These are phyloP conservation scores for Gilbertella persicaria DNA, from an alignment of 371 early-diverging fungal species.

Conservation along the genomic window DNA sequence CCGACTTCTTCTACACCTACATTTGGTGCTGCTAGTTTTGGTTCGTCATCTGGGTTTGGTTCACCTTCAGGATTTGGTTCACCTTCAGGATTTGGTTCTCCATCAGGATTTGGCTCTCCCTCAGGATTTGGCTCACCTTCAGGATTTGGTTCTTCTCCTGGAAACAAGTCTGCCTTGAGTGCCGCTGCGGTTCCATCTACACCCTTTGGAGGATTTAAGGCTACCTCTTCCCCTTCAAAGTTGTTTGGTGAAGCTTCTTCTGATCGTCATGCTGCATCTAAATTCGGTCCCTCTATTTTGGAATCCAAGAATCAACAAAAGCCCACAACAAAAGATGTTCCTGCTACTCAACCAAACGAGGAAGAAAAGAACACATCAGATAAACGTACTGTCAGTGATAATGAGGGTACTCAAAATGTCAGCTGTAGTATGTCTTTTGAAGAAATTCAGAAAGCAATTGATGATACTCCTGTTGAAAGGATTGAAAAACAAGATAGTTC, in stretches of 20 bases:
- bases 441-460: slow-evolving; percentile 1
- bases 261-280: background rate
- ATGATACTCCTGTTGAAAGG: background rate
- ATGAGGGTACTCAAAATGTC: too few relatives aligned
- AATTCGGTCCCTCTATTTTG: slow-evolving; percentile 2
- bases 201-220: background rate
- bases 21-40: background rate
- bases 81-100: slow-evolving; percentile 7
- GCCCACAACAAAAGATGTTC: background rate
- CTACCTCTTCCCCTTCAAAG: slow-evolving; percentile 1
- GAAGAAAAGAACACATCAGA: too few relatives aligned
- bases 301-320: background rate
- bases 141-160: slow-evolving; percentile 11
- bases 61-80: slow-evolving; percentile 11
- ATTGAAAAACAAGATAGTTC: background rate
- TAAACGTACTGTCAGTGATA: background rate
- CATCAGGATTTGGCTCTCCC: slow-evolving; percentile 4
- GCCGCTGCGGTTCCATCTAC: background rate
- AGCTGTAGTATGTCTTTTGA: slow-evolving; percentile 8
- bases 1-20: slow-evolving; percentile 1
- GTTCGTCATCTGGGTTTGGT: background rate
- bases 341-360: too few relatives aligned
- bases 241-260: slow-evolving; percentile 1
- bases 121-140: slow-evolving; percentile 17
- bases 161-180: background rate